Evolutionary conservation across 164 flowering plant species (phyloP).

Genomic region (Amborella trichopoda): DNA sequence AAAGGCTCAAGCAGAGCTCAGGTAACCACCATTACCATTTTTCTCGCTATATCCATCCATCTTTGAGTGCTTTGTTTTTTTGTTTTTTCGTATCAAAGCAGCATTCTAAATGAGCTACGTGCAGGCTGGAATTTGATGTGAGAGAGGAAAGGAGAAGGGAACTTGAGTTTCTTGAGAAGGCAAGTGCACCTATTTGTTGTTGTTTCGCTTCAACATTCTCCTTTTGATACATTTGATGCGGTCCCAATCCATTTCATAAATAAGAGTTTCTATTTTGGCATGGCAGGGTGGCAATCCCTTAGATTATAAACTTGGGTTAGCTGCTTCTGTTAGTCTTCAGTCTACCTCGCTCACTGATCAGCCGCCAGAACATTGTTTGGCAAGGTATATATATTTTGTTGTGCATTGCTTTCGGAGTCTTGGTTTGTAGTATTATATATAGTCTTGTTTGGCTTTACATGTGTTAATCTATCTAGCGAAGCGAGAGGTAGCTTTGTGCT

Average conservation of each 20-base stretch:
- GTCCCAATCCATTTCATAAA: background rate
- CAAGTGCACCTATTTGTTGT: conserved; percentile 20
- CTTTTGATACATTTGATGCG: background rate
- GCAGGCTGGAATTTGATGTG: conserved; percentile 87
- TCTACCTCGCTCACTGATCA: conserved; percentile 86
- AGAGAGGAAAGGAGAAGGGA: conserved; percentile 86
- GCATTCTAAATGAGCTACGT: no score
- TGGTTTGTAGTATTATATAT: background rate
- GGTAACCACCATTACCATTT: conserved; percentile 25
- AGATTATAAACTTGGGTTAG: conserved; percentile 66
- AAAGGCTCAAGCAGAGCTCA: conserved; percentile 82
- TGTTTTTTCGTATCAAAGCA: no score
- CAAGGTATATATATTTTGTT: conserved; percentile 33
- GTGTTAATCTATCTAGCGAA: conserved; percentile 41
- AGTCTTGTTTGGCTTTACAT: conserved; percentile 2
- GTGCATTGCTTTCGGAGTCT: background rate
- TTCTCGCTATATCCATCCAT: background rate
- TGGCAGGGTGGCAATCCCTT: conserved; percentile 95
- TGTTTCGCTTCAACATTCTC: background rate
- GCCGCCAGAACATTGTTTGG: conserved; percentile 50
- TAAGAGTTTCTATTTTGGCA: background rate
- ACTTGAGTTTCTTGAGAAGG: conserved; percentile 94
- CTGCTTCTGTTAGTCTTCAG: conserved; percentile 71
- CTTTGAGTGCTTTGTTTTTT: background rate
- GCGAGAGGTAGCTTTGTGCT: conserved; percentile 82